These are phyloP conservation scores for Trichosporon ovoides DNA, from an alignment of 1,284 basidiomycete species.

Conservation along the genomic window DNA sequence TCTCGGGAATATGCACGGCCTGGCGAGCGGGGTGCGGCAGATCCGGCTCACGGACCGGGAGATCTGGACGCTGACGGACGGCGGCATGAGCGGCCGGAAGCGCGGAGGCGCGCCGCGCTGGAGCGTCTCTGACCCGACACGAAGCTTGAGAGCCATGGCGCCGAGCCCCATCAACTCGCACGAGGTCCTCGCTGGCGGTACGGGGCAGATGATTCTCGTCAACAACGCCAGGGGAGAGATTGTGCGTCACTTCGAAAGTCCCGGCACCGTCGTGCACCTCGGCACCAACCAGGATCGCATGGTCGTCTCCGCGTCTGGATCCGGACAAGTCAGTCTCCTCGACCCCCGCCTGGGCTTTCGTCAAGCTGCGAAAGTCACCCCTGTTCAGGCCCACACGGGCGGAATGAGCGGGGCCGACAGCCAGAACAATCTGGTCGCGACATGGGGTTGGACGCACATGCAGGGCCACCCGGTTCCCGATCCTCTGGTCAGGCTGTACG, in stretches of 20 bases:
- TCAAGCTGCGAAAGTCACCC: slow-evolving; percentile 51
- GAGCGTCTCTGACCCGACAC: slow-evolving; percentile 43
- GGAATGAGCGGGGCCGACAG: slow-evolving; percentile 78
- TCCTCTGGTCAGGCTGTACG: slow-evolving; percentile 87
- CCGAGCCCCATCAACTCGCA: slow-evolving; percentile 50
- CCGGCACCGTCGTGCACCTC: slow-evolving; percentile 41
- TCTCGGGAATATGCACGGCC: slow-evolving; percentile 15
- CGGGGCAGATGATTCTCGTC: slow-evolving; percentile 60
- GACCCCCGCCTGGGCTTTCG: slow-evolving; percentile 64
- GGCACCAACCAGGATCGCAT: slow-evolving; percentile 32
- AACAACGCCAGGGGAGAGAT: slow-evolving; percentile 68
- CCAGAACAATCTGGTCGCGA: slow-evolving; percentile 70
- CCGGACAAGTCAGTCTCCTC: slow-evolving; percentile 77
- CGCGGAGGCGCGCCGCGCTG: slow-evolving; percentile 47
- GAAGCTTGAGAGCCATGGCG: slow-evolving; percentile 45
- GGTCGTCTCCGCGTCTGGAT: slow-evolving; percentile 70
- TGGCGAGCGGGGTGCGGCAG: slow-evolving; percentile 56
- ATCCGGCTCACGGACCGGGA: slow-evolving; percentile 68
- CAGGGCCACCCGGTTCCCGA: slow-evolving; percentile 85
- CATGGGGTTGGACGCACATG: slow-evolving; percentile 82
- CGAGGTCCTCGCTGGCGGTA: slow-evolving; percentile 60
- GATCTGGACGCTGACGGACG: slow-evolving; percentile 53
- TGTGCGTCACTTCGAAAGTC: slow-evolving; percentile 52
- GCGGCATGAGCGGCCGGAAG: slow-evolving; percentile 44
- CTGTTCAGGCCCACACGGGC: slow-evolving; percentile 70